A percentile compares a stretch with the other conserved stretches of the same genome.
Evolutionary conservation across 495 filamentous ascomycete genomes (phyloP).

Genomic region (Aspergillus avenaceus): DNA sequence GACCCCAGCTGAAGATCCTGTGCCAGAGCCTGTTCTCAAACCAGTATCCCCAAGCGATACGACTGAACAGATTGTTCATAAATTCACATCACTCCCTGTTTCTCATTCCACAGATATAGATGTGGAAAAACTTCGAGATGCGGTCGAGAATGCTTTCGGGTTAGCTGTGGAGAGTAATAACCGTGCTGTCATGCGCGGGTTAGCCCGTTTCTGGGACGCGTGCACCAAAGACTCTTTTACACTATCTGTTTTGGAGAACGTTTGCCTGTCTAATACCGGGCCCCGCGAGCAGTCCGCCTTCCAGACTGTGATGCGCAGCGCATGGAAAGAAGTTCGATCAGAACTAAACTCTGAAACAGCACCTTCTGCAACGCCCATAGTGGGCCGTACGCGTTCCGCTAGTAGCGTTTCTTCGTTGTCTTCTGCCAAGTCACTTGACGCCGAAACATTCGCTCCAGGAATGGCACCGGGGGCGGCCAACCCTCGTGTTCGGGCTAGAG

Average conservation of each 20-base stretch:
- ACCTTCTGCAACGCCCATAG: slow-evolving; percentile 3
- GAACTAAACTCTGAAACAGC: slow-evolving; percentile 6
- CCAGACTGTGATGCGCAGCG: slow-evolving; percentile 22
- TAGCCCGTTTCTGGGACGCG: slow-evolving; percentile 25
- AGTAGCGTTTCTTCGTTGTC: slow-evolving; percentile 43
- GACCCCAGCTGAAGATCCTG: slow-evolving; percentile 12
- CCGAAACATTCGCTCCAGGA: slow-evolving; percentile 21
- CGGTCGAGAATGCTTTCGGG: slow-evolving; percentile 18
- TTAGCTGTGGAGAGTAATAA: slow-evolving; percentile 23
- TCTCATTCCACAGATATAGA: slow-evolving; percentile 20
- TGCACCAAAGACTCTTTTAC: slow-evolving; percentile 21
- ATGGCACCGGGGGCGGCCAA: slow-evolving; percentile 10
- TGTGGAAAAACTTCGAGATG: slow-evolving; percentile 21
- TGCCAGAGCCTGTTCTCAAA: not conserved
- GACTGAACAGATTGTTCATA: slow-evolving; percentile 10
- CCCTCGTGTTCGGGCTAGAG: slow-evolving; percentile 22
- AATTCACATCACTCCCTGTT: slow-evolving; percentile 18
- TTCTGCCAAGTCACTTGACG: slow-evolving; percentile 33
- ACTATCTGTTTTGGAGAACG: slow-evolving; percentile 22
- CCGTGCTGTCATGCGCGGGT: slow-evolving; percentile 19
- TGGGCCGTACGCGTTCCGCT: slow-evolving; percentile 31
- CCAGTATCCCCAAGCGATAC: not conserved
- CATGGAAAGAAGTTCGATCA: slow-evolving; percentile 15
- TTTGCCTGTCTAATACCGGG: slow-evolving; percentile 20
- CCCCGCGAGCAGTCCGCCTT: slow-evolving; percentile 21